phyloP scores from a whole-genome alignment of 78 protist species.

The Pigoraptor vietnamica region DNA sequence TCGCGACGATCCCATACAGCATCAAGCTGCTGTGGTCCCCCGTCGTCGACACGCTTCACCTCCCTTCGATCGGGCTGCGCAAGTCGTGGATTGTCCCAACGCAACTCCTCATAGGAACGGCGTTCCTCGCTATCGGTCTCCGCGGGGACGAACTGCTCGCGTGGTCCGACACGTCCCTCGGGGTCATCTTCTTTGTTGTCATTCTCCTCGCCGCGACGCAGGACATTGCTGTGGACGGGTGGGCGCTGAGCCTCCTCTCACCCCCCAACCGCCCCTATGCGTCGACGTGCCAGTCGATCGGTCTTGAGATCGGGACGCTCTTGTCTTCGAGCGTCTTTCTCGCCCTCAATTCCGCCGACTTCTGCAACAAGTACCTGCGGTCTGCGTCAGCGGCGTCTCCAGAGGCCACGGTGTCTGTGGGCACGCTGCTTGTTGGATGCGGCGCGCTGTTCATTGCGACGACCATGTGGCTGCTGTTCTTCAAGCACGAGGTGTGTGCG shows the following conservation, averaged over 20 bases:
- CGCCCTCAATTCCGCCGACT: conserved; percentile 44
- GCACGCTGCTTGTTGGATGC: conserved; percentile 29
- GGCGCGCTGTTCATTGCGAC: conserved; percentile 29
- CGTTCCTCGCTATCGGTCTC: conserved; percentile 10
- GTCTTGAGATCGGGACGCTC: conserved; percentile 60
- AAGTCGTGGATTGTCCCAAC: conserved; percentile 82
- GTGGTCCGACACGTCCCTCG: neutral
- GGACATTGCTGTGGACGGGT: conserved; percentile 88
- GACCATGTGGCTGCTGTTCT: conserved; percentile 28
- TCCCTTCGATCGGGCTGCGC: conserved; percentile 55
- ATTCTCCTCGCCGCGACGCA: conserved; percentile 33
- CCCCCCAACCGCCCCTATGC: conserved; percentile 42
- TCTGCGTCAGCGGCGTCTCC: neutral
- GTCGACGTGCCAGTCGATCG: conserved; percentile 67
- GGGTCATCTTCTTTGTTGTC: neutral
- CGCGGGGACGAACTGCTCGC: conserved; percentile 2
- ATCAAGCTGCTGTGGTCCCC: conserved; percentile 86
- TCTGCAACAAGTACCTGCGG: conserved; percentile 51
- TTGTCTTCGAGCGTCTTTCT: conserved; percentile 65
- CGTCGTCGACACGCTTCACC: conserved; percentile 55
- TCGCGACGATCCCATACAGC: conserved; percentile 43
- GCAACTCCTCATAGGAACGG: conserved; percentile 44
- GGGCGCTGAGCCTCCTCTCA: conserved; percentile 70
- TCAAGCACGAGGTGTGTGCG: conserved; percentile 30
- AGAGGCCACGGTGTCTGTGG: neutral